phyloP scores from a whole-genome alignment of 2,329 filamentous ascomycete species.

The Plenodomus lindquistii region DNA sequence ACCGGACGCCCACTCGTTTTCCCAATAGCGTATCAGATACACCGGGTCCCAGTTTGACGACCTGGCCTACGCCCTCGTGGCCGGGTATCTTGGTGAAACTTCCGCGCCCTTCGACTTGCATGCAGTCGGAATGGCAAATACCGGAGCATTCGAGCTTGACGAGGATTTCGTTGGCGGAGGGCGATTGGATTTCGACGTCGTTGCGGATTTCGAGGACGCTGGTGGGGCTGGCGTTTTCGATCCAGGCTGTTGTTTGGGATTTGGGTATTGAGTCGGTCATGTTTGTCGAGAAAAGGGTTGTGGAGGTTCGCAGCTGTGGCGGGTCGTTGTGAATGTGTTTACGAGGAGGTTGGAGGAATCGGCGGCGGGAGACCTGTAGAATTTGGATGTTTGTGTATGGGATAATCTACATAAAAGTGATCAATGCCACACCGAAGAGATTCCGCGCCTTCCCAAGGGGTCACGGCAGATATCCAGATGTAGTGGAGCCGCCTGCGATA shows the following conservation, averaged over 20 bases:
- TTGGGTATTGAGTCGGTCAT: conserved; percentile 26
- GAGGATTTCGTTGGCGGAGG: conserved; percentile 48
- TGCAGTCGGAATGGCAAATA: conserved; percentile 54
- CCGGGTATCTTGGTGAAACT: conserved; percentile 53
- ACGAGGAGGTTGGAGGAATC: too few species aligned
- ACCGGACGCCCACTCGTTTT: conserved; percentile 50
- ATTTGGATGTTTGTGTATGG: too few species aligned
- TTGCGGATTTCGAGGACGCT: conserved; percentile 43
- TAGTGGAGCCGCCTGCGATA: not conserved
- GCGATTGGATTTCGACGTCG: conserved; percentile 44
- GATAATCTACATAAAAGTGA: too few species aligned
- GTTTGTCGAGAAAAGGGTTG: not conserved
- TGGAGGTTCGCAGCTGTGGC: too few species aligned
- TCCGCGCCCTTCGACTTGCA: conserved; percentile 49
- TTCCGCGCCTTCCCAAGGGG: too few species aligned
- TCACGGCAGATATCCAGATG: not conserved
- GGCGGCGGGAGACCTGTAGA: too few species aligned
- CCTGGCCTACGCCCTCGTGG: conserved; percentile 52
- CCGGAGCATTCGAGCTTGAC: conserved; percentile 54
- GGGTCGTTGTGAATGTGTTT: too few species aligned
- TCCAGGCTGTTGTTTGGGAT: conserved; percentile 43
- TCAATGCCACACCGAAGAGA: too few species aligned
- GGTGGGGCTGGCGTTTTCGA: conserved; percentile 40
- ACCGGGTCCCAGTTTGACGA: conserved; percentile 42
- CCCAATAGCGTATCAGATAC: conserved; percentile 34